Evolutionary conservation across 2,329 filamentous ascomycete species (phyloP).

Genomic region (Pestalotiopsis sp.): DNA sequence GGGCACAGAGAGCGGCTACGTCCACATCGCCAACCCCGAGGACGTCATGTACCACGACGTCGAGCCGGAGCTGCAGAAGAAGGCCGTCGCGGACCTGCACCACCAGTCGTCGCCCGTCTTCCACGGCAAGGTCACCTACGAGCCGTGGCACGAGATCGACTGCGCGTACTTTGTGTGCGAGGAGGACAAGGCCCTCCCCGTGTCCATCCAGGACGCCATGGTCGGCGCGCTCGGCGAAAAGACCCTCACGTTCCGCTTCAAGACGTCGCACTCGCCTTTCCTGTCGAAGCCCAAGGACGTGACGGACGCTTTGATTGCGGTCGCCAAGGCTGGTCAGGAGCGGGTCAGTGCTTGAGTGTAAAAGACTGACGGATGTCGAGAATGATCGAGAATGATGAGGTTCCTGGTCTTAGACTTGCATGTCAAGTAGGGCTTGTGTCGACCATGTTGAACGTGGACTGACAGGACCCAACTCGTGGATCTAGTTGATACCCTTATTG

Average conservation of each 20-base stretch:
- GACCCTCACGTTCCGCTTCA: constrained; percentile 14
- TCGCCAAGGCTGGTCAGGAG: constrained; percentile 1
- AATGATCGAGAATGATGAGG: too few relatives aligned
- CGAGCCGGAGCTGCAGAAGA: constrained; percentile 14
- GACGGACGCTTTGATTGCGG: neutral
- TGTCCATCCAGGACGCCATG: constrained; percentile 16
- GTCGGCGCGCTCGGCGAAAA: constrained; percentile 13
- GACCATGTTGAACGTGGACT: too few relatives aligned
- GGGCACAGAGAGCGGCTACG: constrained; percentile 15
- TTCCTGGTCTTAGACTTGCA: too few relatives aligned
- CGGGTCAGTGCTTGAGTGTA: neutral
- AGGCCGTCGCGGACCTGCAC: constrained; percentile 17
- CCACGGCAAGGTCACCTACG: constrained; percentile 20
- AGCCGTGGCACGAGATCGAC: constrained; percentile 24
- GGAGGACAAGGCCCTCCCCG: constrained; percentile 20
- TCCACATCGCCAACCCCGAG: constrained; percentile 16
- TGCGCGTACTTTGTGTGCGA: constrained; percentile 23
- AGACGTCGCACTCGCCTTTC: constrained; percentile 21
- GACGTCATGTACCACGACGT: constrained; percentile 24
- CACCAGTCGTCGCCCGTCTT: constrained; percentile 22
- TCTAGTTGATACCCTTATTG: too few relatives aligned
- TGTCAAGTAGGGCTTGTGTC: too few relatives aligned
- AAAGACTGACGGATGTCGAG: too few relatives aligned
- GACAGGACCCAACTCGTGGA: too few relatives aligned
- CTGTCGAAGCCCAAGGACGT: constrained; percentile 18